Conservation (phyloP, 2,329 filamentous ascomycete species). For the Xylaria multiplex region DNA sequence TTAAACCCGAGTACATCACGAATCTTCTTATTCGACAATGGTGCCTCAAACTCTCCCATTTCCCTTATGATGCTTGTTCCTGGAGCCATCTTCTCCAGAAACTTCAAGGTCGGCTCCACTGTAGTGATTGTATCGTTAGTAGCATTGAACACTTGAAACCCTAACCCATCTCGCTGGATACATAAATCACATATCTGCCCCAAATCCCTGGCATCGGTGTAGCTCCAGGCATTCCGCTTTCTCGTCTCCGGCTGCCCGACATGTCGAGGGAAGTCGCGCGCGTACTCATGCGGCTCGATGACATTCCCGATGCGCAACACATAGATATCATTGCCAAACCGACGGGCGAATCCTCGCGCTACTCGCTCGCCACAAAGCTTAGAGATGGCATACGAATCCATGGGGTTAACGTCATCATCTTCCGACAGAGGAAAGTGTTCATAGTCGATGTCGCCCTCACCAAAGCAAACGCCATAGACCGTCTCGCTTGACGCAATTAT, state of each 20-base stretch:
- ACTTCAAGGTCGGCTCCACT: conserved; percentile 60
- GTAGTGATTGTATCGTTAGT: conserved; percentile 71
- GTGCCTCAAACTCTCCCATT: conserved; percentile 68
- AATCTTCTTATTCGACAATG: conserved; percentile 69
- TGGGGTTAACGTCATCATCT: conserved; percentile 67
- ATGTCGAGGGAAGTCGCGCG: conserved; percentile 61
- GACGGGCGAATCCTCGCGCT: conserved; percentile 64
- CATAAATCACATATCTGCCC: conserved; percentile 69
- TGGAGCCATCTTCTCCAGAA: conserved; percentile 61
- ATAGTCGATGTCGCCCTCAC: conserved; percentile 67
- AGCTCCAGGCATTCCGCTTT: conserved; percentile 69
- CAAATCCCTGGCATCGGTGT: conserved; percentile 70
- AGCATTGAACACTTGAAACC: conserved; percentile 72
- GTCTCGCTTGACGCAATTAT: conserved; percentile 69
- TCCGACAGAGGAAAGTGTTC: conserved; percentile 68
- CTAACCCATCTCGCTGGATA: conserved; percentile 63
- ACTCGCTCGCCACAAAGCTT: conserved; percentile 69
- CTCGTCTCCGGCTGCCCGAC: conserved; percentile 61
- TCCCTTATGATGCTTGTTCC: conserved; percentile 62
- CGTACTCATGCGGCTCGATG: conserved; percentile 70
- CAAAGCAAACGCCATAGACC: conserved; percentile 70
- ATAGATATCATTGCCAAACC: conserved; percentile 69
- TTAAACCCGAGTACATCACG: conserved; percentile 66
- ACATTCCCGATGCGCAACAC: conserved; percentile 69
- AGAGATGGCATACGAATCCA: conserved; percentile 69